Evolutionary conservation across 2,329 filamentous ascomycete species (phyloP).

Genomic region (Talaromyces pinophilus): DNA sequence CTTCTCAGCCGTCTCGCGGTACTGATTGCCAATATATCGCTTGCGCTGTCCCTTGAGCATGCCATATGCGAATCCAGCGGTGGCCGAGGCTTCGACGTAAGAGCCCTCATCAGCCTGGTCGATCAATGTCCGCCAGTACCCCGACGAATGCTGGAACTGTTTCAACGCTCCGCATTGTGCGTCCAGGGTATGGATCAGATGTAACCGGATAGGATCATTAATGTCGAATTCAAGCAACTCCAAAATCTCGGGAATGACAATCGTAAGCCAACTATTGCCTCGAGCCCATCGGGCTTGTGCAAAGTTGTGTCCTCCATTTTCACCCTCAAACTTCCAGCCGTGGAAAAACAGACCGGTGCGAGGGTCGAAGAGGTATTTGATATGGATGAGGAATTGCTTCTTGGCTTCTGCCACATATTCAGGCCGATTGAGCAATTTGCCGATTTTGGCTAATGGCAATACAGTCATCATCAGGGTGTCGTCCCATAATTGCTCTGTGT

Average conservation of each 20-base stretch:
- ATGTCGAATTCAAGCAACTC: conserved; percentile 66
- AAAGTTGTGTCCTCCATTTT: conserved; percentile 62
- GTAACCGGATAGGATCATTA: conserved; percentile 61
- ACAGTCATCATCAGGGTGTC: conserved; percentile 90
- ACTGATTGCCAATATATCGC: conserved; percentile 66
- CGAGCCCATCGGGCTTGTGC: conserved; percentile 58
- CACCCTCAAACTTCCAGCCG: conserved; percentile 73
- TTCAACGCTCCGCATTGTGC: conserved; percentile 68
- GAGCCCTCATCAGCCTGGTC: conserved; percentile 65
- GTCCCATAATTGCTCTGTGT: conserved; percentile 78
- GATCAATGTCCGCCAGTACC: conserved; percentile 74
- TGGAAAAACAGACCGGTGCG: conserved; percentile 75
- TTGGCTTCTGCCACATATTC: conserved; percentile 78
- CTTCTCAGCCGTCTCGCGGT: conserved; percentile 62
- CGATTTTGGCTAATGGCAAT: conserved; percentile 77
- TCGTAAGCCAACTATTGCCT: conserved; percentile 70
- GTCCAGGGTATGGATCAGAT: conserved; percentile 57
- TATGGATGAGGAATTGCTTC: conserved; percentile 73
- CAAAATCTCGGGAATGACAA: conserved; percentile 79
- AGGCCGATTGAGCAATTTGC: conserved; percentile 66
- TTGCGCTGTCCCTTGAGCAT: conserved; percentile 73
- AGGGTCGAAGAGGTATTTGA: conserved; percentile 75
- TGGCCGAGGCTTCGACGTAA: conserved; percentile 75
- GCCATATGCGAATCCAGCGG: conserved; percentile 78
- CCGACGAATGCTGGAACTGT: conserved; percentile 60